These are phyloP conservation scores for Trichoderma parareesei DNA, from an alignment of 495 filamentous ascomycete species.

Conservation along the genomic window DNA sequence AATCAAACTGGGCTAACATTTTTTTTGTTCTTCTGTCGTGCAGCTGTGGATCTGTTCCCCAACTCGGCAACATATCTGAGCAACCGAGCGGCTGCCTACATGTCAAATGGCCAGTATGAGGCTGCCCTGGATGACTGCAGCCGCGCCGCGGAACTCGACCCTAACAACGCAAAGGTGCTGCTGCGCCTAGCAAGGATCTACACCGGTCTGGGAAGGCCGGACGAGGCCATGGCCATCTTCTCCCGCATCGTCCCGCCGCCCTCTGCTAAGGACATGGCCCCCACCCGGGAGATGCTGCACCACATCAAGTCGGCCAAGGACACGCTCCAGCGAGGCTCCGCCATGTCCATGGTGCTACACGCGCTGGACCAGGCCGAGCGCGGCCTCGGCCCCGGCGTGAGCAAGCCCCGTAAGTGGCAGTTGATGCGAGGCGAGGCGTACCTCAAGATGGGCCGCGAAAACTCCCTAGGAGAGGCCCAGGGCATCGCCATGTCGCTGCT, in stretches of 20 bases:
- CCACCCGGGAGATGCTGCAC: conserved; percentile 73
- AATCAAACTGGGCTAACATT: background rate
- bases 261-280: conserved; percentile 70
- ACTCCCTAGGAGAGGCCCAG: conserved; percentile 83
- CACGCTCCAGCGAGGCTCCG: conserved; percentile 58
- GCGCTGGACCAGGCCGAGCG: conserved; percentile 84
- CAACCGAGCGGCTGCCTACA: conserved; percentile 90
- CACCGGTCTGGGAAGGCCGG: conserved; percentile 72
- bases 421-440: conserved; percentile 91
- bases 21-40: conserved; percentile 15
- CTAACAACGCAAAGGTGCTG: conserved; percentile 74
- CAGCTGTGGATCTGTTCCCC: conserved; percentile 76
- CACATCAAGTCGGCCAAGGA: conserved; percentile 77
- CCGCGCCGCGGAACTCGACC: conserved; percentile 69
- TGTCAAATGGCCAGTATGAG: conserved; percentile 67
- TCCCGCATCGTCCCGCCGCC: conserved; percentile 63
- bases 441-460: conserved; percentile 82
- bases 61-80: conserved; percentile 81
- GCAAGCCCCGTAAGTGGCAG: conserved; percentile 83
- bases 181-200: conserved; percentile 84
- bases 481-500: conserved; percentile 83
- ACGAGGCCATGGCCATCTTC: conserved; percentile 78
- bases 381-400: conserved; percentile 61
- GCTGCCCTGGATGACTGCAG: conserved; percentile 81
- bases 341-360: conserved; percentile 84